A percentile compares a stretch with the other conserved stretches of the same genome.
Conservation (phyloP, 2,329 filamentous ascomycete species). For the Xylaria sp. region DNA sequence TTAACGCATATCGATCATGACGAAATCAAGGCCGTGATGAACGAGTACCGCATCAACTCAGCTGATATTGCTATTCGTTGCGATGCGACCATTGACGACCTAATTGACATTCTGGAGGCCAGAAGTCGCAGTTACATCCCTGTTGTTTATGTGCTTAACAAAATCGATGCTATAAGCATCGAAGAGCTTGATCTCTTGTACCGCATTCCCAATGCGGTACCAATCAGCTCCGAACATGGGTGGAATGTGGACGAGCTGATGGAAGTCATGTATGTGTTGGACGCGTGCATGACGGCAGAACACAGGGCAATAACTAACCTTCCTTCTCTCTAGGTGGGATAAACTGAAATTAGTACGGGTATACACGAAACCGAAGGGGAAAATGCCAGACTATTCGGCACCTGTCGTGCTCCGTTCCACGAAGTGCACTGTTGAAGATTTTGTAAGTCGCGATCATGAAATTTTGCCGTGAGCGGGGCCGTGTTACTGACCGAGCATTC, state of each 20-base stretch:
- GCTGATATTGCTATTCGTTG: conserved; percentile 98
- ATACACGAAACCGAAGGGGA: conserved; percentile 98
- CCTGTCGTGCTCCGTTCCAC: conserved; percentile 88
- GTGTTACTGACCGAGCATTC: conserved; percentile 52
- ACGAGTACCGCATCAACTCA: conserved; percentile 94
- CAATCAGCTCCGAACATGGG: conserved; percentile 95
- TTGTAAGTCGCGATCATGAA: conserved; percentile 71
- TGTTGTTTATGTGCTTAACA: conserved; percentile 99
- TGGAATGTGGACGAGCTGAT: conserved; percentile 98
- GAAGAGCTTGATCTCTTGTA: conserved; percentile 97
- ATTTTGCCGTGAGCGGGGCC: conserved; percentile 33
- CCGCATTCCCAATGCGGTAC: conserved; percentile 94
- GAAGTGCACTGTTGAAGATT: conserved; percentile 93
- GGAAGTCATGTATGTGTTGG: conserved; percentile 78
- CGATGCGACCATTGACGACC: conserved; percentile 95
- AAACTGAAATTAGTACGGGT: conserved; percentile 90
- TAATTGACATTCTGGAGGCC: conserved; percentile 95
- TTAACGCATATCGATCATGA: conserved; percentile 92
- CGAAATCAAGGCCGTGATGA: conserved; percentile 98
- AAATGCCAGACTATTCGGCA: conserved; percentile 87
- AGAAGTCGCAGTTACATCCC: conserved; percentile 96
- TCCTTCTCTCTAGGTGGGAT: conserved; percentile 73
- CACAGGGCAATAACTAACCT: conserved; percentile 40
- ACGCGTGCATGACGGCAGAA: conserved; percentile 12
- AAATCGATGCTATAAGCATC: conserved; percentile 98